Evolutionary conservation across 257 asterid genomes (phyloP).

Genomic region (Solanum chiquidenum): DNA sequence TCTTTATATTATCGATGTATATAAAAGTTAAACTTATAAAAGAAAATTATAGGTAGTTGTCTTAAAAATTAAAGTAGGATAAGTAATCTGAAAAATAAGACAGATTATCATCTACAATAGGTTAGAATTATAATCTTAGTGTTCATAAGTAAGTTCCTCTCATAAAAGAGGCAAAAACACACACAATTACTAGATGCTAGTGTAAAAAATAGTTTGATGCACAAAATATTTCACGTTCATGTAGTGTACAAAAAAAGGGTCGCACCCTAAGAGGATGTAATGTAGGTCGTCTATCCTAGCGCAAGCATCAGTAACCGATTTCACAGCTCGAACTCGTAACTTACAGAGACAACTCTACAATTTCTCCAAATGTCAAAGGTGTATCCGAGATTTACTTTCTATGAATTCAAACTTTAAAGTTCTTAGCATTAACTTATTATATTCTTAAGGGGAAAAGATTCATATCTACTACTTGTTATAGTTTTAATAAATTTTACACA

Average conservation of each 20-base stretch:
- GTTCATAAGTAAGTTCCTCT: neutral
- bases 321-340: neutral
- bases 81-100: neutral
- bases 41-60: accelerated
- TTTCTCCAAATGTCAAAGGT: neutral
- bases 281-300: neutral
- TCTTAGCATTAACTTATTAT: neutral
- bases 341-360: neutral
- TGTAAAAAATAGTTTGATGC: neutral
- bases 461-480: neutral
- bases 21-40: neutral
- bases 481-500: neutral
- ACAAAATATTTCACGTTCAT: neutral
- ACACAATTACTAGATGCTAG: neutral
- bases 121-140: neutral
- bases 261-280: neutral
- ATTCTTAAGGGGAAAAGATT: neutral
- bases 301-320: neutral
- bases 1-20: accelerated
- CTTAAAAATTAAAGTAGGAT: neutral
- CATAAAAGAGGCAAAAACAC: neutral
- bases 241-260: too few species aligned
- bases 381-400: neutral
- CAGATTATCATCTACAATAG: too few species aligned
- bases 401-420: neutral